Evolutionary conservation across 2,329 filamentous ascomycete genomes (phyloP).

Genomic region (Verticillium albo-atrum): DNA sequence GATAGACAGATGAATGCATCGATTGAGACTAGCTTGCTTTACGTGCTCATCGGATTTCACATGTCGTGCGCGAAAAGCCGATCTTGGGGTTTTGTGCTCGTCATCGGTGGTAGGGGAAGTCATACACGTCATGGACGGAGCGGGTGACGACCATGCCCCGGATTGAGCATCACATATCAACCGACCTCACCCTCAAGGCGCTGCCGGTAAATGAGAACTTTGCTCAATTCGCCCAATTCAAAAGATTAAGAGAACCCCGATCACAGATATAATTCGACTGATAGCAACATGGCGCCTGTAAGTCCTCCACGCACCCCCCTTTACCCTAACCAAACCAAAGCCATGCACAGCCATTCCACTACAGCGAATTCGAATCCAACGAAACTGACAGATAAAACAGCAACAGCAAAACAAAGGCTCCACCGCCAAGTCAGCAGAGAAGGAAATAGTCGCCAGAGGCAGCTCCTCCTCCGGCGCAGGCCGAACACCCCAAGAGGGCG

Average conservation of each 20-base stretch:
- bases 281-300: neutral
- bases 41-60: neutral
- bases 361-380: neutral
- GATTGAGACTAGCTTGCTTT: neutral
- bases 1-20: neutral
- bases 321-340: neutral
- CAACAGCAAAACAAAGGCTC: neutral
- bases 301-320: neutral
- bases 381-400: neutral
- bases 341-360: too few relatives aligned
- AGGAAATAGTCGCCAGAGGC: neutral
- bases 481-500: neutral
- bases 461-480: neutral
- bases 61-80: neutral
- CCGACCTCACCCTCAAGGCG: too few relatives aligned
- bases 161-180: neutral
- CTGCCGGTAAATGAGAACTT: neutral
- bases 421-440: neutral
- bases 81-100: neutral
- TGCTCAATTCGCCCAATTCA: neutral
- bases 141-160: neutral
- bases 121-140: constrained; percentile 9
- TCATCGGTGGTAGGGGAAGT: constrained; percentile 1
- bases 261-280: neutral
- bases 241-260: neutral